Base-by-base conservation (phyloP, 345 rosid genomes). In the Dovyalis caffra region DNA sequence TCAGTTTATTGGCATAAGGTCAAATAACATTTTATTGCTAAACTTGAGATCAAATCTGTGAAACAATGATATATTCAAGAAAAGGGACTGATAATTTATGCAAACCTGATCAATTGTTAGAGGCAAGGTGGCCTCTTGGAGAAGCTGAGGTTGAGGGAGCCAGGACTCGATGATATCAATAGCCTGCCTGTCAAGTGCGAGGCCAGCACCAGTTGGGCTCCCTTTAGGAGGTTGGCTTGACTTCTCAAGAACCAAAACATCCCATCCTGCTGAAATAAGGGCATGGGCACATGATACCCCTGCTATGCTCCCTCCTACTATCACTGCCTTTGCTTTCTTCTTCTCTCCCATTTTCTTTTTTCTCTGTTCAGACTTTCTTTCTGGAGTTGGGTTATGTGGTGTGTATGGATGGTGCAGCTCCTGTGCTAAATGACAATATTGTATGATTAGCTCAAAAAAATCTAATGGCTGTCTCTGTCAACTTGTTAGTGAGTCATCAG, bases 181-280 rank as follows among this genome's bases (percentile, higher is more conserved):
- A 76, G 93, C 23, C 28, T 76, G 85, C 43, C 80, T 77, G 71
- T 91, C 94, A 66, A 93, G 89, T 9, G 90, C 87, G 21, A 91
- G 85, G 0, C 97, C 98, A 4, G 97, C 97, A 32, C 98, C 95
- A 14, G 92, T 89, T 18, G 95, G 89, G 73, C 90, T 90, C n/a
- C 90, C 88, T 25, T 79, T 85, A 0, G 92, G 92, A 25, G 95
- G 90, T 62, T 84, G 69, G 28, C 58, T 5, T 0, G 90, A 81
- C 73, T 91, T 91, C 90, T 93, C 98, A 16, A 91, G 70, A 1
- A 90, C 86, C 16, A 84, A 25, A 26, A 91, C 90, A 20, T 91
- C 85, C 92, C 91, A 91, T 6, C 92, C 95, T 2, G 88, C 91
- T 77, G 66, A 83, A 34, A 81, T 76, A 34, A 90, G 87, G 32